Conservation (phyloP, 2,329 filamentous ascomycete species). For the Alternaria hordeiaustralica region DNA sequence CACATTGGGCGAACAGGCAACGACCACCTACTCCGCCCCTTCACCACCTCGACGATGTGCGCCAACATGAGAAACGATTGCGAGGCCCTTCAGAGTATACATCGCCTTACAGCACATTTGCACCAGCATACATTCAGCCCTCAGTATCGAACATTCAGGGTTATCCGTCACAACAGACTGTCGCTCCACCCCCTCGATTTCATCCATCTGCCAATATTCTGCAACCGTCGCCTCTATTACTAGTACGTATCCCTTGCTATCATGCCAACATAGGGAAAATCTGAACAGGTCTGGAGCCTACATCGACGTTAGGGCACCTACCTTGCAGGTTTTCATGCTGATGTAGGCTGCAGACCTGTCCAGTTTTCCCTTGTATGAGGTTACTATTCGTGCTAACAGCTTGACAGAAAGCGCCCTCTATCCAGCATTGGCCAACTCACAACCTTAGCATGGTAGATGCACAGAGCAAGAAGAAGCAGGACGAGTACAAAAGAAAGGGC, state of each 20-base stretch:
- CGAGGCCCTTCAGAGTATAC: neutral
- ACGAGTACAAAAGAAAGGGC: constrained; percentile 1
- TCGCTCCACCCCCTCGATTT: neutral
- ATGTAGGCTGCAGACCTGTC: too few species aligned
- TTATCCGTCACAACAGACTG: neutral
- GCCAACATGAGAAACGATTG: neutral
- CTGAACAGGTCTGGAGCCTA: too few species aligned
- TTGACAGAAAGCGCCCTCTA: neutral
- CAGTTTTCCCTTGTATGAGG: too few species aligned
- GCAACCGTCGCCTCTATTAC: neutral
- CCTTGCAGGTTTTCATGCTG: too few species aligned
- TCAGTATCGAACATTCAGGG: neutral
- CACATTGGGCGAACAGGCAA: neutral
- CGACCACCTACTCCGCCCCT: constrained; percentile 7
- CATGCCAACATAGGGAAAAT: too few species aligned
- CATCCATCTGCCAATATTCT: neutral
- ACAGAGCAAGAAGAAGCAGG: constrained; percentile 9
- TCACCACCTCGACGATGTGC: neutral
- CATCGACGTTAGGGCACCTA: too few species aligned
- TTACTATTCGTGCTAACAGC: too few species aligned
- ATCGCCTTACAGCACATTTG: neutral
- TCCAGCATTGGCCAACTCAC: constrained; percentile 24
- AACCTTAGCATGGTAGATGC: constrained; percentile 1
- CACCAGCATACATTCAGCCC: neutral
- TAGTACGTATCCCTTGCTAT: too few species aligned